A percentile compares a stretch with the other conserved stretches of the same genome.
Evolutionary conservation across 1,284 basidiomycete genomes (phyloP).

Genomic region (Leucoagaricus sp.): DNA sequence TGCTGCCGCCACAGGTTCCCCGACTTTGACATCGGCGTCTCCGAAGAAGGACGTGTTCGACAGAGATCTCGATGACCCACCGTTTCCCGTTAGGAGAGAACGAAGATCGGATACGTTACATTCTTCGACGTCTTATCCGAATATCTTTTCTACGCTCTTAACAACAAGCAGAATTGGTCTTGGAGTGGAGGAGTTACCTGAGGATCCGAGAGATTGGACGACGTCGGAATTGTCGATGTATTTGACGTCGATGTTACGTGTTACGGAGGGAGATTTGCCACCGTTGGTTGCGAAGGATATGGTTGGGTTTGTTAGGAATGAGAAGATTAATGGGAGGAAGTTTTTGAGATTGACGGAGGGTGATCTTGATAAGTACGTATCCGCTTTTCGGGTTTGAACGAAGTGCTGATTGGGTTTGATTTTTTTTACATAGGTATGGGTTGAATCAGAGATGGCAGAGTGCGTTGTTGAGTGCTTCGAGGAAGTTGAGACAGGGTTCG

Average conservation of each 20-base stretch:
- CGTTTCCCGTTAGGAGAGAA: slow-evolving; percentile 14
- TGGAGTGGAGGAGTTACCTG: slow-evolving; percentile 35
- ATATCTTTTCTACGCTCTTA: not conserved
- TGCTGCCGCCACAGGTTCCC: no score
- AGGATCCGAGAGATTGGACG: slow-evolving; percentile 61
- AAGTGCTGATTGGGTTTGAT: slow-evolving; percentile 8
- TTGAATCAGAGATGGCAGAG: slow-evolving; percentile 53
- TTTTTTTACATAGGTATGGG: slow-evolving; percentile 42
- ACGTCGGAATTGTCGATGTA: slow-evolving; percentile 54
- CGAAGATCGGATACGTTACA: slow-evolving; percentile 14
- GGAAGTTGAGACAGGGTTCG: slow-evolving; percentile 55
- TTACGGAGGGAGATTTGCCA: slow-evolving; percentile 31
- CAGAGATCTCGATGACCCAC: slow-evolving; percentile 19
- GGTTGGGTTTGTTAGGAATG: slow-evolving; percentile 46
- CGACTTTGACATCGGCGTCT: not conserved
- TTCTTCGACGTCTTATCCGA: not conserved
- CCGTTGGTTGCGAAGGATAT: slow-evolving; percentile 47
- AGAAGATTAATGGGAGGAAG: slow-evolving; percentile 47
- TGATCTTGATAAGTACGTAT: slow-evolving; percentile 46
- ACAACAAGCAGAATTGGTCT: not conserved
- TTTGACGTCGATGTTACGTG: slow-evolving; percentile 43
- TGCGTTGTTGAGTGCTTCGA: slow-evolving; percentile 52
- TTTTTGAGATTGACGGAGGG: slow-evolving; percentile 58
- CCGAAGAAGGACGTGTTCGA: slow-evolving; percentile 5
- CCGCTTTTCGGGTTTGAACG: not conserved